Evolutionary conservation across 352 stramenopile genomes (phyloP).

Genomic region (Phytophthora kernoviae): DNA sequence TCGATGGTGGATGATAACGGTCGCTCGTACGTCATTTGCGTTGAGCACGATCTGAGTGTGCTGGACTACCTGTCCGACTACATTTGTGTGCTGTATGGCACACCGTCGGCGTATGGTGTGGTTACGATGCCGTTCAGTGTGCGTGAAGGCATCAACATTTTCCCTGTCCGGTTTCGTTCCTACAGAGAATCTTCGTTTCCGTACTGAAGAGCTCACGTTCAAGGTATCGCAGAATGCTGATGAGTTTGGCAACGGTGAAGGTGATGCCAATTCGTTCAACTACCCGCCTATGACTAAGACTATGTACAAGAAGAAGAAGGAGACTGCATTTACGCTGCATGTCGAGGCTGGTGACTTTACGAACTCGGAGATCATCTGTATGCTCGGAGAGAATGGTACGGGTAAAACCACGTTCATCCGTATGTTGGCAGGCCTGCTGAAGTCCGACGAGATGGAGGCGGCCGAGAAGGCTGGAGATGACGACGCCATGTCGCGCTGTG

Average conservation of each 20-base stretch:
- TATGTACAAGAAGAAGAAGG: conserved; percentile 93
- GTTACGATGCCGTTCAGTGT: conserved; percentile 99
- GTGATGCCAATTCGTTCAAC: conserved; percentile 91
- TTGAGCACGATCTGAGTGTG: conserved; percentile 99
- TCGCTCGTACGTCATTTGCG: conserved; percentile 97
- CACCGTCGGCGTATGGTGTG: conserved; percentile 98
- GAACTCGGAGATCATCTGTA: conserved; percentile 99
- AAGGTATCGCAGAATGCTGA: conserved; percentile 97
- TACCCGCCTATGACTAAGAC: conserved; percentile 99
- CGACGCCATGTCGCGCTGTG: conserved; percentile 76
- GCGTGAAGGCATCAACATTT: conserved; percentile 99
- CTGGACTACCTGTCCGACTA: conserved; percentile 99
- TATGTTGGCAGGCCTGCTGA: conserved; percentile 99
- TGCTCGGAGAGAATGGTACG: conserved; percentile 99
- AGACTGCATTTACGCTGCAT: conserved; percentile 97
- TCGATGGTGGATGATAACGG: conserved; percentile 92
- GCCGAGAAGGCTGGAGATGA: conserved; percentile 72
- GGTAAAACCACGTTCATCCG: conserved; percentile 99
- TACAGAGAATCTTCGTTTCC: conserved; percentile 99
- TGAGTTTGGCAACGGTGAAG: conserved; percentile 84
- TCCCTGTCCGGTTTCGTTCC: conserved; percentile 99
- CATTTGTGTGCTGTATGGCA: conserved; percentile 99
- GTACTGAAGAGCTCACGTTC: conserved; percentile 98
- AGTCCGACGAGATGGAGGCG: conserved; percentile 96
- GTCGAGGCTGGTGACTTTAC: conserved; percentile 98